Evolutionary conservation across 805 yeast genomes (phyloP), one percentile per base, ranked within the genome.

Genomic region (Nakazawaea wickerhamii): DNA sequence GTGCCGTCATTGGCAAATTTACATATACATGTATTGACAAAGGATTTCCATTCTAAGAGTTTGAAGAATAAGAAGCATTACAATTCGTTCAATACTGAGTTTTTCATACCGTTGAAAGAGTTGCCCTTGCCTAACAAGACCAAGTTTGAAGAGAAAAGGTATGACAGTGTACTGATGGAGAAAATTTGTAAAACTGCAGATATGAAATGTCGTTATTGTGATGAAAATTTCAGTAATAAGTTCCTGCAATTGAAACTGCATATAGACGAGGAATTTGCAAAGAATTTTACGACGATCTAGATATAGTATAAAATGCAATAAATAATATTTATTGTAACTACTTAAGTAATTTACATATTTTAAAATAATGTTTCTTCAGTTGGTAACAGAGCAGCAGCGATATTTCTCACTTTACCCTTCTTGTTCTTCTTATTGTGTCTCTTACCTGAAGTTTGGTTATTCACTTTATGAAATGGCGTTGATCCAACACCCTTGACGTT

Each of bases 361-460:
- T 18, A 37, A 31, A 41, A 41, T 38, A 36, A 36, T 31, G 40
- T 36, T 11, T 75, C 55, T 73, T 77, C 44, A 9, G 40, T 35
- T 8, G 38, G 31, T 2, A 28, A n/a, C 31, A 28, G 23, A 8
- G 25, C 33, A 22, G 30, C 35, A 32, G 30, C 30, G 13, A 37
- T 13, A 14, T 30, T 35, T 42, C 45, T 42, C 4, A 33, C 38
- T 40, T 70, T 74, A 34, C 68, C 67, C 61, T 81, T 82, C 64
- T 84, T 84, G 58, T 84, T 84, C 63, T 81, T 84, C 68, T 89
- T 89, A 59, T 75, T 75, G 57, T 83, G 87, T 57, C 78, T 80
- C 68, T 77, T 79, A 33, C 64, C 61, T 52, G 56, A 19, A 44
- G 37, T 25, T 3, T 23, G 45, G 25, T 49, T 58, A 26, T 56